phyloP scores from a whole-genome alignment of 768 basidiomycete species.

The Mycena filopes region DNA sequence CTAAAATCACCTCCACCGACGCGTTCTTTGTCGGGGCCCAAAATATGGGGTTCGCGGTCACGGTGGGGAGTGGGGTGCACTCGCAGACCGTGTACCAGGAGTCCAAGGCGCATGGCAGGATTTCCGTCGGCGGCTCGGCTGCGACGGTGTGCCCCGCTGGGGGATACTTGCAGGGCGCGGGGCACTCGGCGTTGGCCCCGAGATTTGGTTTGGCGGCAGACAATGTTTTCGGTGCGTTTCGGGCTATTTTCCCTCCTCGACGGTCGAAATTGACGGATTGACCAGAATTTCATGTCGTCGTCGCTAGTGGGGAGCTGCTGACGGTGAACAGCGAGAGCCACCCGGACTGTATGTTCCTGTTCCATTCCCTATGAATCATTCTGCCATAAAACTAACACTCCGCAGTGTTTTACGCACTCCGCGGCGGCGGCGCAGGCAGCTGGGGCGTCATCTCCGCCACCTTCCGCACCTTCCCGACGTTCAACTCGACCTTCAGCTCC shows the following conservation, averaged over 20 bases:
- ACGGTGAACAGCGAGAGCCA: neutral
- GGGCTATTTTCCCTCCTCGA: neutral
- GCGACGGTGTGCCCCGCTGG: conserved; percentile 41
- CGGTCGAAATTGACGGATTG: too few relatives aligned
- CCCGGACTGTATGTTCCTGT: conserved; percentile 1
- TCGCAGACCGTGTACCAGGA: conserved; percentile 36
- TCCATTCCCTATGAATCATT: neutral
- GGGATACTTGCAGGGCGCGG: conserved; percentile 47
- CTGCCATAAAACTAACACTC: neutral
- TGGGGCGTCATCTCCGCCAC: conserved; percentile 53
- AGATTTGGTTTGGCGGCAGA: conserved; percentile 38
- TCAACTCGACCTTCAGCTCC: conserved; percentile 39
- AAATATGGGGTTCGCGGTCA: conserved; percentile 41
- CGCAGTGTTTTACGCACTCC: conserved; percentile 43
- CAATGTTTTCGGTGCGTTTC: conserved; percentile 30
- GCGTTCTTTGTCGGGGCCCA: conserved; percentile 22
- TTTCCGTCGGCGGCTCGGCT: conserved; percentile 41
- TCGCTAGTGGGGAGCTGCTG: conserved; percentile 6
- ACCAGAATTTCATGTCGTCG: conserved; percentile 11
- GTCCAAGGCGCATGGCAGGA: conserved; percentile 35
- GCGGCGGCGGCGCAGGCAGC: conserved; percentile 43
- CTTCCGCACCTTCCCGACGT: conserved; percentile 46
- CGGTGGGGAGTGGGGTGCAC: conserved; percentile 43
- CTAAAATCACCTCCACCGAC: conserved; percentile 39
- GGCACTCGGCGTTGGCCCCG: conserved; percentile 43